Evolutionary conservation across 495 filamentous ascomycete genomes (phyloP).

Genomic region (Lentithecium fluviatile): DNA sequence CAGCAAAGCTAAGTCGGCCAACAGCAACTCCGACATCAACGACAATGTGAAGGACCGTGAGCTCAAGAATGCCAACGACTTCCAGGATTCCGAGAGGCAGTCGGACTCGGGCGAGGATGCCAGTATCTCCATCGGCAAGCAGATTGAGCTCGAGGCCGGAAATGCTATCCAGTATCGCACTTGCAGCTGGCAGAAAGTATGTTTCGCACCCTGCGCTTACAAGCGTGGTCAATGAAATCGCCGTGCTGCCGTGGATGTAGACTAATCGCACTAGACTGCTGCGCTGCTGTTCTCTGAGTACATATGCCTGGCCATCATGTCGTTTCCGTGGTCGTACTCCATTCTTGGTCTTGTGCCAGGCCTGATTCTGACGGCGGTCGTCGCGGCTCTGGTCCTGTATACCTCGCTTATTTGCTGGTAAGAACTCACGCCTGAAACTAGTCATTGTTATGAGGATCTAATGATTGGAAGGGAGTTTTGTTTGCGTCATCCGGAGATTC

Average conservation of each 20-base stretch:
- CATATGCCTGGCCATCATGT: constrained; percentile 93
- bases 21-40: constrained; percentile 3
- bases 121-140: constrained; percentile 59
- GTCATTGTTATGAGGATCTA: background rate
- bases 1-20: constrained; percentile 16
- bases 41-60: background rate
- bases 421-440: constrained; percentile 10
- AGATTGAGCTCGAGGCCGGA: constrained; percentile 73
- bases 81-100: background rate
- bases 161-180: constrained; percentile 84
- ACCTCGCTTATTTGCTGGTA: constrained; percentile 81
- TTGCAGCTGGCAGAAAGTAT: constrained; percentile 85
- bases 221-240: constrained; percentile 2
- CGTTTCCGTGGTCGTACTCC: constrained; percentile 87
- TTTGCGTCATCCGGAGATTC: constrained; percentile 78
- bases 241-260: background rate
- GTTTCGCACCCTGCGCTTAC: constrained; percentile 26
- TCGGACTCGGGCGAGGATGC: constrained; percentile 29
- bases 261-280: constrained; percentile 59
- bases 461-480: constrained; percentile 66
- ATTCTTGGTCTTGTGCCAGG: constrained; percentile 83
- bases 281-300: constrained; percentile 87
- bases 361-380: constrained; percentile 74
- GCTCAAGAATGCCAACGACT: background rate
- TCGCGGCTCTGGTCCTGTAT: constrained; percentile 74